Evolutionary conservation across 352 stramenopile genomes (phyloP).

Genomic region (Phytophthora multivora): DNA sequence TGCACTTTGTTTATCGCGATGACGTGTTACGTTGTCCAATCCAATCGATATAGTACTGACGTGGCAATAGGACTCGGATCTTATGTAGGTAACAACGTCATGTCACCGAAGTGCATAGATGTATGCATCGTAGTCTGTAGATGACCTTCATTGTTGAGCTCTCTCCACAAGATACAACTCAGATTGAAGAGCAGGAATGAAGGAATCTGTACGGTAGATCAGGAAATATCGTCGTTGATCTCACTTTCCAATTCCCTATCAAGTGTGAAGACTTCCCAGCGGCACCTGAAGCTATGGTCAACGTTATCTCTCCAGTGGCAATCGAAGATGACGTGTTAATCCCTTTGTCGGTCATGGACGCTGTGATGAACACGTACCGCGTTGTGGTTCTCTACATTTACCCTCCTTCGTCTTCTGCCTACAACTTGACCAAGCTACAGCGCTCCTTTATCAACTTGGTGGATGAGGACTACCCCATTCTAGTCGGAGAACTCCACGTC

Average conservation of each 20-base stretch:
- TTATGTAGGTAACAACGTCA: constrained; percentile 9
- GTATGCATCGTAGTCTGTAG: too few species aligned
- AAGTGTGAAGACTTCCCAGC: background rate
- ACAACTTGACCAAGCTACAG: constrained; percentile 42
- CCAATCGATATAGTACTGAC: background rate
- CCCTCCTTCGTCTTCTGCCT: constrained; percentile 26
- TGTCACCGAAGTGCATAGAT: too few species aligned
- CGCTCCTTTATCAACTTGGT: constrained; percentile 37
- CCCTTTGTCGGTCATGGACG: constrained; percentile 51
- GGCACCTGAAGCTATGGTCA: constrained; percentile 15
- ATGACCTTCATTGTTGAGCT: too few species aligned
- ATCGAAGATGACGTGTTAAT: constrained; percentile 15
- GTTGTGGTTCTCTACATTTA: constrained; percentile 64
- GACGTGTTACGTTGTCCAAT: background rate
- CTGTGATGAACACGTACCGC: constrained; percentile 48
- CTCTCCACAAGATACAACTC: background rate
- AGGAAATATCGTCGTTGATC: too few species aligned
- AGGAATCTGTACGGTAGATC: too few species aligned
- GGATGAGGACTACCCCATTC: constrained; percentile 49
- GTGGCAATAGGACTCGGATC: constrained; percentile 2
- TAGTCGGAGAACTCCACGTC: constrained; percentile 41
- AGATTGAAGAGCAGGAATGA: background rate
- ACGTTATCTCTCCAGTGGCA: constrained; percentile 1
- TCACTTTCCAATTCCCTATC: constrained; percentile 14
- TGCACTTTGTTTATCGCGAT: too few species aligned